phyloP scores from a whole-genome alignment of 1,284 basidiomycete genomes.

The Ganoderma lingzhi region DNA sequence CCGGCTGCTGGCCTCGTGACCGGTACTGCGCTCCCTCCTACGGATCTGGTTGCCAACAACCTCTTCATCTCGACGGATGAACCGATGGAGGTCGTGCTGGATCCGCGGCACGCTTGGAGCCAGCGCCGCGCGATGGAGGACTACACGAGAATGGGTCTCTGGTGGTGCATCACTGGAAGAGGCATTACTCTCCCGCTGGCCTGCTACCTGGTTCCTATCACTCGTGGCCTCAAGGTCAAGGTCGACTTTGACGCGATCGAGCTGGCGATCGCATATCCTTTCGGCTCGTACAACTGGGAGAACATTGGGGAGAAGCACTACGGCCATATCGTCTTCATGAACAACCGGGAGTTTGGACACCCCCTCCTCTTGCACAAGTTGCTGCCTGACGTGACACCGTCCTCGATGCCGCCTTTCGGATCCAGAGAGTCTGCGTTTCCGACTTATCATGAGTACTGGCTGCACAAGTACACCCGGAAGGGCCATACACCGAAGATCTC shows the following conservation, averaged over 20 bases:
- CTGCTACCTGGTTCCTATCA: constrained; percentile 71
- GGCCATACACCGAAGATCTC: constrained; percentile 53
- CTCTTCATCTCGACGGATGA: constrained; percentile 47
- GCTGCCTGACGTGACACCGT: constrained; percentile 68
- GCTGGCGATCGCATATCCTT: constrained; percentile 54
- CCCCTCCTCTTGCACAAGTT: constrained; percentile 62
- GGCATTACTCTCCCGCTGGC: constrained; percentile 58
- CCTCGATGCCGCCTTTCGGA: constrained; percentile 58
- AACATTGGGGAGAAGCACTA: constrained; percentile 55
- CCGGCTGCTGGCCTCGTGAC: constrained; percentile 66
- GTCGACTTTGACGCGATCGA: constrained; percentile 68
- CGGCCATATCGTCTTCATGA: constrained; percentile 58
- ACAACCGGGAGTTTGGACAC: constrained; percentile 62
- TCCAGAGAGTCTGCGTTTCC: constrained; percentile 54
- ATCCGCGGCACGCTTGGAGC: constrained; percentile 52
- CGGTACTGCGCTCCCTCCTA: constrained; percentile 59
- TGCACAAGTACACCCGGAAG: constrained; percentile 60
- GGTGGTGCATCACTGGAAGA: constrained; percentile 68
- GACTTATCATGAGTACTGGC: constrained; percentile 70
- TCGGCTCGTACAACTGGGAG: constrained; percentile 63
- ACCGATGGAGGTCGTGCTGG: constrained; percentile 50
- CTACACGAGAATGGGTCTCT: constrained; percentile 69
- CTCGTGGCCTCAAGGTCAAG: constrained; percentile 41
- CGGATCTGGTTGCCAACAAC: constrained; percentile 50
- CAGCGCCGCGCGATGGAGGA: constrained; percentile 61